These are phyloP conservation scores for Tubosaeta brunneosetosa DNA, from an alignment of 768 basidiomycete genomes.

Conservation along the genomic window DNA sequence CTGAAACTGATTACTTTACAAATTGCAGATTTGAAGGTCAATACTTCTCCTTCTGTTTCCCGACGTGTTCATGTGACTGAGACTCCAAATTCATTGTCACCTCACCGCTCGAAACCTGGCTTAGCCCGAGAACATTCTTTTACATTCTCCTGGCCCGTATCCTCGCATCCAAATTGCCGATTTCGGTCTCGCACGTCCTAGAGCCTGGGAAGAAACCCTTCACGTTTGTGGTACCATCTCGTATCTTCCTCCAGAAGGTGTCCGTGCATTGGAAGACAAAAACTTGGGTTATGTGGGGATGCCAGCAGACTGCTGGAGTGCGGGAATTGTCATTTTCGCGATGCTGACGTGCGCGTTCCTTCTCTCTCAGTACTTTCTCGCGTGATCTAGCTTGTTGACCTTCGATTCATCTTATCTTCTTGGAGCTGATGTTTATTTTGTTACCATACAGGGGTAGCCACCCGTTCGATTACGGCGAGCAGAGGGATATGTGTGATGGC, in stretches of 20 bases:
- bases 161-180: conserved; percentile 83
- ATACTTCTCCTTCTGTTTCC: background rate
- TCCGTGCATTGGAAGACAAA: conserved; percentile 72
- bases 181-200: conserved; percentile 78
- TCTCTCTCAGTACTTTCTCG: background rate
- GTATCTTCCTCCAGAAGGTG: conserved; percentile 82
- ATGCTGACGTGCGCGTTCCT: conserved; percentile 68
- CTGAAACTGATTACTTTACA: background rate
- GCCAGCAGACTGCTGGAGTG: conserved; percentile 90
- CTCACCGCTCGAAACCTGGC: background rate
- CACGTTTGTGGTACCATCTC: conserved; percentile 87
- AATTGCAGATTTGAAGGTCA: conserved; percentile 60
- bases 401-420: background rate
- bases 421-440: conserved; percentile 7
- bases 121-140: conserved; percentile 80
- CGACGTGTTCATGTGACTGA: background rate
- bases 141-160: conserved; percentile 76
- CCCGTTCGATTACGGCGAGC: conserved; percentile 65
- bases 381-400: background rate
- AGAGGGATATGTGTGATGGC: conserved; percentile 12
- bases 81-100: background rate
- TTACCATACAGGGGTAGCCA: conserved; percentile 54
- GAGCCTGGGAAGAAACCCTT: conserved; percentile 75
- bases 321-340: conserved; percentile 74
- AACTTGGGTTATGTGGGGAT: conserved; percentile 71